A percentile compares a stretch with the other conserved stretches of the same genome.
These are phyloP conservation scores for Lentinula detonsa DNA, from an alignment of 768 basidiomycete species.

Conservation along the genomic window DNA sequence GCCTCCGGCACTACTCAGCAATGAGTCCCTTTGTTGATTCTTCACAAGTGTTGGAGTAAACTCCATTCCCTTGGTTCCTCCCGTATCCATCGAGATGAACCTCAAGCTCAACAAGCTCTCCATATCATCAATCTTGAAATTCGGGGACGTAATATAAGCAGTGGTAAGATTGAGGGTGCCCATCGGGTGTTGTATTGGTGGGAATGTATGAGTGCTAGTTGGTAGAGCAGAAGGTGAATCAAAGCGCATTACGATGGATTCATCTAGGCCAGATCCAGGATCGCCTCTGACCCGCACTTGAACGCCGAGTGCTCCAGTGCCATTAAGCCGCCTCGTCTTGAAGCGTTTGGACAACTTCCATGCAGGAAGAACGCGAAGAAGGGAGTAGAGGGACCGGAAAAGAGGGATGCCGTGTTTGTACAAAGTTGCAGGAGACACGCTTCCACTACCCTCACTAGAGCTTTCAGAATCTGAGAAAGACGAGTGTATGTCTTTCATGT, in stretches of 20 bases:
- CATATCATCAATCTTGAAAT: slow-evolving; percentile 70
- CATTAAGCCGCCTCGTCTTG: slow-evolving; percentile 30
- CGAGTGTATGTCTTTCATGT: slow-evolving; percentile 28
- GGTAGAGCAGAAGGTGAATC: slow-evolving; percentile 26
- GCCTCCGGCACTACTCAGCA: slow-evolving; percentile 23
- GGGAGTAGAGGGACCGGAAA: slow-evolving; percentile 70
- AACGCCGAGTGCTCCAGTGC: slow-evolving; percentile 41
- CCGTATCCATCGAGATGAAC: slow-evolving; percentile 58
- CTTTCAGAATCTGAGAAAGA: slow-evolving; percentile 8
- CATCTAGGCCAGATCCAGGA: slow-evolving; percentile 14
- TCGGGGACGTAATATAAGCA: slow-evolving; percentile 60
- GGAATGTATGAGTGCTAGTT: slow-evolving; percentile 54
- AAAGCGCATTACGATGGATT: slow-evolving; percentile 12
- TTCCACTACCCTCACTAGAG: slow-evolving; percentile 25
- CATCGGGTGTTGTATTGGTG: slow-evolving; percentile 59
- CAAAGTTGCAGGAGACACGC: slow-evolving; percentile 61
- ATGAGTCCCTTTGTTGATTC: slow-evolving; percentile 55
- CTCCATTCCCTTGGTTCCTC: slow-evolving; percentile 13
- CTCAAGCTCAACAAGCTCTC: slow-evolving; percentile 71
- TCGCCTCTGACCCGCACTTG: slow-evolving; percentile 35
- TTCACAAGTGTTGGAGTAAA: slow-evolving; percentile 71
- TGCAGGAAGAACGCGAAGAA: slow-evolving; percentile 68
- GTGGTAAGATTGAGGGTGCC: slow-evolving; percentile 58
- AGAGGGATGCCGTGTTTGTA: slow-evolving; percentile 84
- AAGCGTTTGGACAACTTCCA: slow-evolving; percentile 70